Evolutionary conservation across 2,329 filamentous ascomycete species (phyloP), one percentile per base, ranked within the genome.

Genomic region (Cercospora citrullina): DNA sequence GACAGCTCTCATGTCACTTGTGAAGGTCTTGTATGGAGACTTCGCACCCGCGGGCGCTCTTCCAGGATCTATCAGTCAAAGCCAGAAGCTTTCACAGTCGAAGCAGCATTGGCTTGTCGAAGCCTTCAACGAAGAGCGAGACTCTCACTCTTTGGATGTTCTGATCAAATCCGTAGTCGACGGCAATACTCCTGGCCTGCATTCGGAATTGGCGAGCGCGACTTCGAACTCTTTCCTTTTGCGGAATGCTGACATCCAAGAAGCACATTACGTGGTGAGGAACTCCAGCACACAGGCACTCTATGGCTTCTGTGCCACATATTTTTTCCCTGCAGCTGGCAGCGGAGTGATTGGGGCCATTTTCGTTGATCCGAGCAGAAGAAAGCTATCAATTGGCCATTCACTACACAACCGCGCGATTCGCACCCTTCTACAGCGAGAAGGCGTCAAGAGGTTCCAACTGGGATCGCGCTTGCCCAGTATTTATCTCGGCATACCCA

Each of bases 81-180:
- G 90, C 77, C 91, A 93, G 76, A 96, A 95, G 78, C 86, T 92
- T 0, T 87, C 92, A 68, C 94, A 96, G 74, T 93, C 93, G n/a
- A 88, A 92, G 68, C 93, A 97, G 75, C 92, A 96, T 74, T 98
- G 94, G 94, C 87, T 98, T 1, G 94, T 97, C 0, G 94, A 97
- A 76, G 89, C 87, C 57, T 98, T 93, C 81, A 91, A 94, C 74
- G 88, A 90, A 67, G 89, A 92, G 45, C 86, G 94, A 65, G 94
- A 98, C 76, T 84, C 86, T 1, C 82, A 86, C 59, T 91, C 89
- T 0, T 83, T 98, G 5, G 88, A 94, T 68, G 89, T 87, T n/a
- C 84, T 98, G 8, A 84, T 97, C 59, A 87, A 87, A 65, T 84
- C 87, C 3, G 84, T 94, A 2, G 87, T 90, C 57, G 89, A 91